phyloP scores from a whole-genome alignment of 2,329 filamentous ascomycete species.

The Pyrenophora tritici-repentis region DNA sequence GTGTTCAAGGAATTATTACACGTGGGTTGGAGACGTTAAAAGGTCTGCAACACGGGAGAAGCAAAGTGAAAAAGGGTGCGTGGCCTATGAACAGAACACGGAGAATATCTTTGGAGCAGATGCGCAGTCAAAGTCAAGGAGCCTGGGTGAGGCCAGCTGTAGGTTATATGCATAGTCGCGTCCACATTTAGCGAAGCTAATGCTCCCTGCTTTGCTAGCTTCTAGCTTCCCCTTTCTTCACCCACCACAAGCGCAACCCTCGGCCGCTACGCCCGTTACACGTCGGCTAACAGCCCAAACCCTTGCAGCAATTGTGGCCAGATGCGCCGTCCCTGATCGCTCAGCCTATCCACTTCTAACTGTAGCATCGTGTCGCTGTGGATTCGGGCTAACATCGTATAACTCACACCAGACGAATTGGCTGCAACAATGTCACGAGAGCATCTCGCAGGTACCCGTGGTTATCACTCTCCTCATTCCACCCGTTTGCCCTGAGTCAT shows the following conservation, averaged over 20 bases:
- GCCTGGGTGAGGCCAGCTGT: conserved; percentile 31
- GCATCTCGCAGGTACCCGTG: conserved; percentile 2
- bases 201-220: conserved; percentile 23
- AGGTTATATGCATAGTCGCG: conserved; percentile 16
- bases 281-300: conserved; percentile 18
- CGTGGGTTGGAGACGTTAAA: conserved; percentile 20
- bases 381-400: conserved; percentile 29
- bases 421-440: conserved; percentile 34
- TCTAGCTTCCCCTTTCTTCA: conserved; percentile 16
- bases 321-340: conserved; percentile 22
- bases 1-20: conserved; percentile 15
- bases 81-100: neutral
- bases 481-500: conserved; percentile 24
- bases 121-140: conserved; percentile 27
- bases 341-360: conserved; percentile 35
- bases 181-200: conserved; percentile 19
- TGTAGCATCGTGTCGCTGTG: conserved; percentile 18
- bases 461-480: conserved; percentile 10
- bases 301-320: conserved; percentile 24
- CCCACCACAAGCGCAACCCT: conserved; percentile 12
- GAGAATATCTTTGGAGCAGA: conserved; percentile 3
- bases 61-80: conserved; percentile 11
- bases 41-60: conserved; percentile 17
- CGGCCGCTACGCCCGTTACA: conserved; percentile 17
- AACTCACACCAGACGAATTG: conserved; percentile 17